Percentiles rank a stretch among this genome's conserved stretches.
Conservation (phyloP, 23 red algal genomes). For the Gracilaria domingensis region DNA sequence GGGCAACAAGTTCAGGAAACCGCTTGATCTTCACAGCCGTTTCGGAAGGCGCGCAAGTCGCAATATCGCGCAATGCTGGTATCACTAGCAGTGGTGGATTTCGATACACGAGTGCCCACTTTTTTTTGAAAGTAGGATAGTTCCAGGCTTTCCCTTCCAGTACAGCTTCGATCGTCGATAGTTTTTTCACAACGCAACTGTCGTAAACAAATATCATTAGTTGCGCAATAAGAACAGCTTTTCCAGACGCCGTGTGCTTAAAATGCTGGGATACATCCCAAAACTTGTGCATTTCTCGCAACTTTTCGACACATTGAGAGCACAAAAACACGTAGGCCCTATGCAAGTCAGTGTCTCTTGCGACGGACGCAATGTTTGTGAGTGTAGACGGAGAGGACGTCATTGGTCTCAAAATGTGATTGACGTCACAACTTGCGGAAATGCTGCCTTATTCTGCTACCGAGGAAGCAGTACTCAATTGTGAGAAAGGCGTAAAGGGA, state of each 20-base stretch:
- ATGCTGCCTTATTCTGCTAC: too few species aligned
- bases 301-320: conserved; percentile 18
- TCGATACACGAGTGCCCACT: too few species aligned
- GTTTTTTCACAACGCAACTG: background rate
- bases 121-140: background rate
- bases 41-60: background rate
- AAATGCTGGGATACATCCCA: too few species aligned
- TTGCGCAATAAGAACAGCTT: conserved; percentile 3
- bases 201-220: conserved; percentile 21
- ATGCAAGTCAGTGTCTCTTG: conserved; percentile 1
- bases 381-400: too few species aligned
- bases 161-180: background rate
- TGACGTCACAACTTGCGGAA: too few species aligned
- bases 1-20: conserved; percentile 1
- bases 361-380: too few species aligned
- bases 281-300: background rate
- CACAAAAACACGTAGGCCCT: conserved; percentile 7
- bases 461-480: too few species aligned
- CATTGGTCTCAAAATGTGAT: too few species aligned
- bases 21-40: background rate
- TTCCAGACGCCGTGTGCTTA: background rate
- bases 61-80: conserved; percentile 7
- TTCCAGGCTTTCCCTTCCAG: background rate
- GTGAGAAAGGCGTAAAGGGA: too few species aligned
- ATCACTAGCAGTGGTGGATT: background rate